Percentiles rank a stretch among this genome's conserved stretches.
phyloP scores from a whole-genome alignment of 1,284 basidiomycete species.

The Cryptococcus sp. region DNA sequence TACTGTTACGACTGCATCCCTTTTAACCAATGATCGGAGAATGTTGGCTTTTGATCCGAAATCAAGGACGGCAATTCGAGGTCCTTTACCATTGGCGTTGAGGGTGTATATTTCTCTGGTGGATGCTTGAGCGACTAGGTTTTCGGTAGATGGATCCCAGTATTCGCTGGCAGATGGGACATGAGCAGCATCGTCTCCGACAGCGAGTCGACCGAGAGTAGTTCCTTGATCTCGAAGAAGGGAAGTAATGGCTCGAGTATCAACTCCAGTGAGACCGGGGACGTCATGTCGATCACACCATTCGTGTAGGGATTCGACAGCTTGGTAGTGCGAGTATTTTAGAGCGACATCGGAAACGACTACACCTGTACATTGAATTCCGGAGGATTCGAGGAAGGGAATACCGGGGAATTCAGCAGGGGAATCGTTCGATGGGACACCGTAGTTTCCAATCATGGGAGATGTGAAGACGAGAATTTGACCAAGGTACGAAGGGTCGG shows the following conservation, averaged over 20 bases:
- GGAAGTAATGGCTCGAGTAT: slow-evolving; percentile 92
- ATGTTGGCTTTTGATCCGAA: slow-evolving; percentile 99
- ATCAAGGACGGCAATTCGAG: slow-evolving; percentile 92
- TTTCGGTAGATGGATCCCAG: slow-evolving; percentile 88
- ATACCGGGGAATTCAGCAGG: slow-evolving; percentile 77
- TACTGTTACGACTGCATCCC: slow-evolving; percentile 88
- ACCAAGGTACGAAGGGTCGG: slow-evolving; percentile 95
- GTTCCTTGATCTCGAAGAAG: slow-evolving; percentile 95
- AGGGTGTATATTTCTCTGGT: slow-evolving; percentile 79
- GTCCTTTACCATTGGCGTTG: slow-evolving; percentile 72
- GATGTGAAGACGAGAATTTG: slow-evolving; percentile 98
- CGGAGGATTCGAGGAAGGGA: slow-evolving; percentile 81
- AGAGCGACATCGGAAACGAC: slow-evolving; percentile 93
- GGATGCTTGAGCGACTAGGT: slow-evolving; percentile 89
- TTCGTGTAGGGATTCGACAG: slow-evolving; percentile 84
- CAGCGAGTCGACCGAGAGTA: slow-evolving; percentile 83
- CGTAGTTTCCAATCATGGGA: slow-evolving; percentile 98
- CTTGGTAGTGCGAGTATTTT: slow-evolving; percentile 89
- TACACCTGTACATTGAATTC: slow-evolving; percentile 87
- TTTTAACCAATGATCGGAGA: slow-evolving; percentile 81
- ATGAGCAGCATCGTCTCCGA: slow-evolving; percentile 70
- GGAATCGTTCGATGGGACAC: slow-evolving; percentile 82
- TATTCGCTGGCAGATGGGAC: slow-evolving; percentile 65
- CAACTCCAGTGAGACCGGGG: slow-evolving; percentile 92
- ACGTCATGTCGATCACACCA: slow-evolving; percentile 91